These are phyloP conservation scores for Cupressus sempervirens DNA, from an alignment of 75 land plant genomes.

Conservation along the genomic window DNA sequence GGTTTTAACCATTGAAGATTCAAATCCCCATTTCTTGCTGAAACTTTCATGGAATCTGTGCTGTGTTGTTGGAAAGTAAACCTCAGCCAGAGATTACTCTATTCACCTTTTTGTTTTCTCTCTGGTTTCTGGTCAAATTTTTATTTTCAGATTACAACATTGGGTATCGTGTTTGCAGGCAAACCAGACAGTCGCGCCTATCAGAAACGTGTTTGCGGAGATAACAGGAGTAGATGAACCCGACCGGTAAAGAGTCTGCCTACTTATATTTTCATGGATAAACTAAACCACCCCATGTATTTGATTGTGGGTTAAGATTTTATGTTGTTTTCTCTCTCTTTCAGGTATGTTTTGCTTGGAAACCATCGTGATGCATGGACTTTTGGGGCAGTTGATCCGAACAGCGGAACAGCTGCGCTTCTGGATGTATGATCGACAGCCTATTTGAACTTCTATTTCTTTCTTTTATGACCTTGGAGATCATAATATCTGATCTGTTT, in stretches of 20 bases:
- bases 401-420: slow-evolving; percentile 66
- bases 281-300: no score
- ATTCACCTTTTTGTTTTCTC: no score
- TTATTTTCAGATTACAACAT: not conserved
- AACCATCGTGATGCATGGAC: slow-evolving; percentile 81
- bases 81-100: no score
- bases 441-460: not conserved
- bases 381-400: slow-evolving; percentile 69
- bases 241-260: slow-evolving; percentile 49
- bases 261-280: no score
- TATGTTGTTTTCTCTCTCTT: not conserved
- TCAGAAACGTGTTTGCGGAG: slow-evolving; percentile 76
- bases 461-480: not conserved
- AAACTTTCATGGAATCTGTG: no score
- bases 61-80: no score
- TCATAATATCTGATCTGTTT: not conserved
- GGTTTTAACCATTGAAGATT: not conserved
- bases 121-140: no score
- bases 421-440: slow-evolving; percentile 34
- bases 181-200: slow-evolving; percentile 38
- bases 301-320: no score
- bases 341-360: slow-evolving; percentile 58
- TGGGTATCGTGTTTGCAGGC: slow-evolving; percentile 37
- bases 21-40: not conserved
- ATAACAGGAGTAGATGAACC: slow-evolving; percentile 81